Base-by-base conservation (phyloP, 306 rosid species). In the Malus orientalis region DNA sequence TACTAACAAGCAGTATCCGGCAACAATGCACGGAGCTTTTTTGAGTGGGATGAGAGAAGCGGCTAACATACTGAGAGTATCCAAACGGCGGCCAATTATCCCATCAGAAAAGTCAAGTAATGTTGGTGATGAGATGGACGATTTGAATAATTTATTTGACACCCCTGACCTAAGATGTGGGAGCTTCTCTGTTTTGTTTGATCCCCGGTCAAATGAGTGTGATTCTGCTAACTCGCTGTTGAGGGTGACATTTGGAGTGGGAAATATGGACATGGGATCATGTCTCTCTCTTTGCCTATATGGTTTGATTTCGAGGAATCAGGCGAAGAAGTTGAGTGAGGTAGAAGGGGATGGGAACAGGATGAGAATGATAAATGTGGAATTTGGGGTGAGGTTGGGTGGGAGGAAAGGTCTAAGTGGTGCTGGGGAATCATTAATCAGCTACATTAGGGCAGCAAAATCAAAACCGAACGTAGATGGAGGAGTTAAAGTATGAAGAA, bases 21-120 rank as follows among this genome's bases (percentile, higher is more conserved):
- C 98, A 2, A 93, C 96, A 58, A 93, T 93, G 98, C 98, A 93
- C 2, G 96, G 98, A 67, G 98, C 96, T 49, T 86, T 93, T 76
- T 93, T 93, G 16, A 93, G 98, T 72, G 96, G 98, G 79, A 83
- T 93, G 94, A 93, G 96, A 85, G 98, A 93, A 81, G 98, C 96
- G 81, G 98, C 96, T 67, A 93, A 93, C 82, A 89, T 93, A 11
- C 71, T 87, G 71, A 93, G 98, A 84, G 89, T 77, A 73, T 82
- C 96, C 42, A 89, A 80, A 89, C 86, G 83, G 32, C 85, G 89
- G 83, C 74, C 84, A 10, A 66, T 71, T 2, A 62, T 23, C 40
- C 79, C 80, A 4, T 61, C 57, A 71, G 74, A 90, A 71, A 75
- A 83, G 63, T 40, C 64, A 20, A 79, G 25, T 66, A 76, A 67